Conservation (phyloP, 305 asterid species). For the Solanum chacoense region DNA sequence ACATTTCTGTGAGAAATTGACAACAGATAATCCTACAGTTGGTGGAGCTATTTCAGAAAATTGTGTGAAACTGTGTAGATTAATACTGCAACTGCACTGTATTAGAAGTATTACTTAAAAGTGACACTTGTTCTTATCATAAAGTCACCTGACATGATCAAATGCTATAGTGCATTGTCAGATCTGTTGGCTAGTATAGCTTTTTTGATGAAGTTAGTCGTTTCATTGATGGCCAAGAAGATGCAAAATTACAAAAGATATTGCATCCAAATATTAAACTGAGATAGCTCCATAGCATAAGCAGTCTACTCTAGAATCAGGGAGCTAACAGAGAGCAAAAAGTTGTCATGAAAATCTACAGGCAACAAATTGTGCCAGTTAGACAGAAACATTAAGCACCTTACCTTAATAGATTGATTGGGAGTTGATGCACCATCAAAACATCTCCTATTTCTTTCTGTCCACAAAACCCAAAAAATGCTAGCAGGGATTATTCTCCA, state of each 20-base stretch:
- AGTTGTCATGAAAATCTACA: not conserved
- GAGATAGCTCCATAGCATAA: not conserved
- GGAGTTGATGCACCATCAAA: not conserved
- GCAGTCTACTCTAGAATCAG: not conserved
- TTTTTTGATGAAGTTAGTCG: not conserved
- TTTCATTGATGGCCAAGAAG: not conserved
- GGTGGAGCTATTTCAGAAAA: not conserved
- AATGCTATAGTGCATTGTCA: not conserved
- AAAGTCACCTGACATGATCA: not conserved
- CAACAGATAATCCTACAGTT: not conserved
- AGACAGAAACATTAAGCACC: not conserved
- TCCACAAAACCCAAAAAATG: not conserved
- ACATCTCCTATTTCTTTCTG: not conserved
- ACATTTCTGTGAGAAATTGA: not conserved
- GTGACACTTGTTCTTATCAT: not conserved
- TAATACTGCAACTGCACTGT: not conserved
- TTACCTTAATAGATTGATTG: not conserved
- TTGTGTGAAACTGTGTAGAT: not conserved
- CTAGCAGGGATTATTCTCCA: not conserved
- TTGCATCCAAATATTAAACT: not conserved
- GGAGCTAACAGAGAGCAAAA: not conserved
- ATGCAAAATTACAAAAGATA: not conserved
- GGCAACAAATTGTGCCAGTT: not conserved
- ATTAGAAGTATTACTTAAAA: not conserved
- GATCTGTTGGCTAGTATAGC: not conserved